Conservation (phyloP, 148 eudicot species). For the Vaccinium macrocarpon region DNA sequence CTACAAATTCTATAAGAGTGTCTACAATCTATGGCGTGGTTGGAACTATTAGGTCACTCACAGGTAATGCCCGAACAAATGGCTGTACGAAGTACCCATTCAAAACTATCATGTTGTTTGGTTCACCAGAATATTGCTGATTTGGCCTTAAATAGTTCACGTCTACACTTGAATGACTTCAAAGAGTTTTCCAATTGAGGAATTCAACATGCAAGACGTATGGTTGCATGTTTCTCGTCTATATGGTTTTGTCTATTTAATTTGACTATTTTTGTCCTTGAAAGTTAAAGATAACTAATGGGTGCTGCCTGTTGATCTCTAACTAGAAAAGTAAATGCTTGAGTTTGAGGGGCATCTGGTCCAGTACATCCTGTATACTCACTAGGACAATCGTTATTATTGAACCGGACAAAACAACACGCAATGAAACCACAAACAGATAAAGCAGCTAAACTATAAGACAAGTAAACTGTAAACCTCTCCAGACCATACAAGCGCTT, state of each 20-base stretch:
- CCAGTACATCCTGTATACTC: no score
- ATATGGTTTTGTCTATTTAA: not conserved
- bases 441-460: not conserved
- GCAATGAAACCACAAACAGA: not conserved
- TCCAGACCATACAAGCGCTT: not conserved
- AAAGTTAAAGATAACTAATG: not conserved
- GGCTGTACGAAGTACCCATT: conserved; percentile 5
- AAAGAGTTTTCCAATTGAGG: not conserved
- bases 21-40: conserved; percentile 77
- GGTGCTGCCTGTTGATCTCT: not conserved
- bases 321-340: no score
- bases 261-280: not conserved
- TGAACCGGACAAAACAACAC: not conserved
- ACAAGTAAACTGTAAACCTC: not conserved
- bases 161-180: not conserved
- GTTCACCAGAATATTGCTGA: not conserved
- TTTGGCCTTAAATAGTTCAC: not conserved
- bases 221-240: not conserved
- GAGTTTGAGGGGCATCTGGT: no score
- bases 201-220: not conserved
- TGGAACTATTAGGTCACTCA: conserved; percentile 82
- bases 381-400: not conserved
- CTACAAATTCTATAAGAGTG: conserved; percentile 49
- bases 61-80: conserved; percentile 54
- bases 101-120: not conserved